Percentiles rank a stretch among this genome's conserved stretches.
phyloP scores from a whole-genome alignment of 2,329 filamentous ascomycete species.

The Corniculantispora saksenae region DNA sequence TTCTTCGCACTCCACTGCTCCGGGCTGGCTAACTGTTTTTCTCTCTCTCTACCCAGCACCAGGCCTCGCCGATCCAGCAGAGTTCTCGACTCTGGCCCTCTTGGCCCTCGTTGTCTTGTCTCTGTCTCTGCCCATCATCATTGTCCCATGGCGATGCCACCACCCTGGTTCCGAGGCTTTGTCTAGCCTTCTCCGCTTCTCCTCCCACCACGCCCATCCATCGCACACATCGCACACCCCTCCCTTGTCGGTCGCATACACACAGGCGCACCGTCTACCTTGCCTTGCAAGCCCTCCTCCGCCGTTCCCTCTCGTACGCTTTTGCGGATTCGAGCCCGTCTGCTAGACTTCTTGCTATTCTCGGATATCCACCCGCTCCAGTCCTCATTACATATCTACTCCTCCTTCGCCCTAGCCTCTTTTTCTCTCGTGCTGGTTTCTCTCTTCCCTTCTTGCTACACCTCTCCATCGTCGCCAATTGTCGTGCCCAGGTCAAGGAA shows the following conservation, averaged over 20 bases:
- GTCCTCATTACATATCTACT: conserved; percentile 18
- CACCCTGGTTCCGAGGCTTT: conserved; percentile 8
- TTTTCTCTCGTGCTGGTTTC: conserved; percentile 9
- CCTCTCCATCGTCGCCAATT: conserved; percentile 17
- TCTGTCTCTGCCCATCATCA: background rate
- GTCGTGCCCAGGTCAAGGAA: conserved; percentile 15
- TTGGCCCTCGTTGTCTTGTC: background rate
- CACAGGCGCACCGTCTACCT: conserved; percentile 14
- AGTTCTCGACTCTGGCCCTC: conserved; percentile 13
- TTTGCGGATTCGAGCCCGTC: background rate
- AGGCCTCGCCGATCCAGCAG: conserved; percentile 10
- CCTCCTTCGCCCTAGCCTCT: conserved; percentile 13
- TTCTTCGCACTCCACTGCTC: background rate
- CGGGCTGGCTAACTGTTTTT: conserved; percentile 1
- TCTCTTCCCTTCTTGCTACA: conserved; percentile 12
- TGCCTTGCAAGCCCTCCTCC: conserved; percentile 15
- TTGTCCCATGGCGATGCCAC: conserved; percentile 6
- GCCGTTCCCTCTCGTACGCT: conserved; percentile 11
- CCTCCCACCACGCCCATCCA: background rate
- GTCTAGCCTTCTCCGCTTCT: conserved; percentile 8
- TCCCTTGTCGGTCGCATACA: conserved; percentile 3
- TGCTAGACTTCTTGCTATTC: conserved; percentile 9
- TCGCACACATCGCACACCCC: conserved; percentile 7
- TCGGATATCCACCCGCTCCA: conserved; percentile 13
- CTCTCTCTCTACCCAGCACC: too few relatives aligned